Evolutionary conservation across 169 alveolate species (phyloP).

Genomic region (Cryptosporidium sp.): DNA sequence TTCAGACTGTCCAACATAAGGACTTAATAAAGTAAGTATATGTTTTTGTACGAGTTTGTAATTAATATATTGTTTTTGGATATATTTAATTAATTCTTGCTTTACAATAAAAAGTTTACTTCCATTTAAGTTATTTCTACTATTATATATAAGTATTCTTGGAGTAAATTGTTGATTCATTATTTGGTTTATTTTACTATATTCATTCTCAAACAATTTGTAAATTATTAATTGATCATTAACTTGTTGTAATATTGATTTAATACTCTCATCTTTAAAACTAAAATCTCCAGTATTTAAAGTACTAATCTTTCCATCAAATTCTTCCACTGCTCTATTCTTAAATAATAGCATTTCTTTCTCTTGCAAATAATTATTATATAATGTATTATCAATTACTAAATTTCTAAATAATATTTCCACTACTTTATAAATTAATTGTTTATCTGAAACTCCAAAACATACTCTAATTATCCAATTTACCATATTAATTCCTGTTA

Average conservation of each 20-base stretch:
- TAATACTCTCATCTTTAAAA: background rate
- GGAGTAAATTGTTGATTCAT: slow-evolving; percentile 44
- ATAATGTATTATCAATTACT: background rate
- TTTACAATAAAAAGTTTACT: slow-evolving; percentile 26
- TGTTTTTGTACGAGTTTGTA: slow-evolving; percentile 14
- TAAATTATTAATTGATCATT: background rate
- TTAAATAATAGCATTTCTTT: background rate
- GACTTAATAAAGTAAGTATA: slow-evolving; percentile 37
- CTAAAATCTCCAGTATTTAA: background rate
- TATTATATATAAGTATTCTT: slow-evolving; percentile 43
- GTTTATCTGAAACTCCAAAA: background rate
- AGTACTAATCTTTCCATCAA: background rate
- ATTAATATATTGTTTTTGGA: slow-evolving; percentile 14
- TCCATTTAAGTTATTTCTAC: too few species aligned
- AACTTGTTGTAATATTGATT: background rate
- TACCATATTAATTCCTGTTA: background rate
- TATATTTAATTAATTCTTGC: slow-evolving; percentile 3
- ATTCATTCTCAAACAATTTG: slow-evolving; percentile 4
- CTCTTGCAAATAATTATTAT: background rate
- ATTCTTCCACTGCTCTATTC: background rate
- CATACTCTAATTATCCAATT: slow-evolving; percentile 17
- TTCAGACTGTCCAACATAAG: slow-evolving; percentile 71
- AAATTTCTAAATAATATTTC: slow-evolving; percentile 1
- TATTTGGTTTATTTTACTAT: slow-evolving; percentile 2
- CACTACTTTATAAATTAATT: background rate